Base-by-base conservation (phyloP, 495 filamentous ascomycete species). In the Xylaria nigripes region DNA sequence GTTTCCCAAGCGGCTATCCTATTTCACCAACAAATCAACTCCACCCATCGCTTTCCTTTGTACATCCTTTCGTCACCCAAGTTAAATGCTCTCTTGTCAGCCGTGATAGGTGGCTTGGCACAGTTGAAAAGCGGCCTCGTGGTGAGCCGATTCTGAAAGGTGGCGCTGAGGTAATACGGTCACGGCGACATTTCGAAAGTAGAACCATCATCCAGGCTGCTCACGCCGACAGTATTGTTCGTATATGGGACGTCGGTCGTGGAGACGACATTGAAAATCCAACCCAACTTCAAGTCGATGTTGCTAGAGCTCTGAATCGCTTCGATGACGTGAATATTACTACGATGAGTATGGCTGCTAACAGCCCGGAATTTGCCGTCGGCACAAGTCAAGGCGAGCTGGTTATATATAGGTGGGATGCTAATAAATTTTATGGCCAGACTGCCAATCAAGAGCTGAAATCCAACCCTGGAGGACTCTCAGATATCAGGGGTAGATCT, bases 221-320 rank as follows among this genome's bases (percentile, higher is more conserved):
- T 0, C 91, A 97, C 66, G 87, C 81, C 5, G 93, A 97, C 69
- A 88, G 91, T 34, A 93, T 85, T 0, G 70, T 97, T 9, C 76
- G 89, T 6, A 71, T 96, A 10, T 98, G 90, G 90, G 93, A 98
- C 67, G 78, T 83, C 24, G 94, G 94, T 0, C 83, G 92, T 59
- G 86, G 80, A 6, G 93, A 97, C 65, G 90, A 96, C 63, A 84
- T 98, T 50, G 93, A 97, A 69, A 97, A 97, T 62, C 75, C 80
- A 23, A 75, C 75, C 12, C 78, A 88, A 30, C 72, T 96, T 42
- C 90, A 97, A 70, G 81, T 94, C 2, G 92, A 98, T 66, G 69
- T 96, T 23, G 81, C 83, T 10, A 79, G 89, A 55, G 90, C 91
- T n/a, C 74, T 97, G 6, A 84, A 85, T 34, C 78, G 90, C 23